phyloP scores from a whole-genome alignment of 1,139 yeast species.

The Yamadazyma sp. region DNA sequence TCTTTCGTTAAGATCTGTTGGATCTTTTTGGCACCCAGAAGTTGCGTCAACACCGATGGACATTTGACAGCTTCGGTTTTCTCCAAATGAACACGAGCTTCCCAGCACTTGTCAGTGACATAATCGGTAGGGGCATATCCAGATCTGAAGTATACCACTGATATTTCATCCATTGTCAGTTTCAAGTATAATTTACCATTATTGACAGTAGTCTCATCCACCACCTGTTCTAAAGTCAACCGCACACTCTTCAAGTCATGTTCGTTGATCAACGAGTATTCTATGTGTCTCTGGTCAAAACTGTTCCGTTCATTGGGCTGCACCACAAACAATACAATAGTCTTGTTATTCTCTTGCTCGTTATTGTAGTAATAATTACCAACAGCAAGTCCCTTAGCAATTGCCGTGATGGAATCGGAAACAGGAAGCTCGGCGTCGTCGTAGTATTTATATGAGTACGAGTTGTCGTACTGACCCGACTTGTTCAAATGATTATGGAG shows the following conservation, averaged over 20 bases:
- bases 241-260: constrained; percentile 63
- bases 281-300: constrained; percentile 86
- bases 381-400: constrained; percentile 71
- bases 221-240: constrained; percentile 63
- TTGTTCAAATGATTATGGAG: constrained; percentile 67
- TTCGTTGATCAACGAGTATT: constrained; percentile 60
- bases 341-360: constrained; percentile 21
- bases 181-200: constrained; percentile 51
- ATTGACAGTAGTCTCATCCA: constrained; percentile 37
- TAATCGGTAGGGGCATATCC: constrained; percentile 86
- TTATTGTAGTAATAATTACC: constrained; percentile 59
- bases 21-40: constrained; percentile 88
- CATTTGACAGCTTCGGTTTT: constrained; percentile 81
- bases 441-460: constrained; percentile 40
- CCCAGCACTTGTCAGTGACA: constrained; percentile 64
- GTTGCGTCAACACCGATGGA: constrained; percentile 84
- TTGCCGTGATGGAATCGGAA: constrained; percentile 58
- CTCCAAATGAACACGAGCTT: constrained; percentile 70
- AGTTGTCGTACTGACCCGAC: constrained; percentile 50
- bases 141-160: constrained; percentile 86
- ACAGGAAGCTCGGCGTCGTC: constrained; percentile 56
- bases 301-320: constrained; percentile 87
- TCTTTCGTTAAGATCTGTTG: constrained; percentile 80
- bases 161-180: constrained; percentile 64
- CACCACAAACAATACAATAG: constrained; percentile 74